These are phyloP conservation scores for Starmerella khaoyaiensis DNA, from an alignment of 805 yeast genomes.

Conservation along the genomic window DNA sequence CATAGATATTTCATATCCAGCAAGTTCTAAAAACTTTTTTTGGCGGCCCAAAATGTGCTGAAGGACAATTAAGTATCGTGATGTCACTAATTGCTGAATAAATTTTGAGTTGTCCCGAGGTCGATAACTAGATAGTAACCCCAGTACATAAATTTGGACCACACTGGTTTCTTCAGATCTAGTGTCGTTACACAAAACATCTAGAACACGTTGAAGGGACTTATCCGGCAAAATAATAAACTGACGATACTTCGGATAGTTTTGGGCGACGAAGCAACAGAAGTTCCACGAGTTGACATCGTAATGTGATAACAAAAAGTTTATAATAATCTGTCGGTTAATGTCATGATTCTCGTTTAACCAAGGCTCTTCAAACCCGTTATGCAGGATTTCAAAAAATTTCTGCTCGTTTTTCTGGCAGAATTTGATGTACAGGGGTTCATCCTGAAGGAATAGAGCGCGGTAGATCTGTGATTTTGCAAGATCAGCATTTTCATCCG, in stretches of 20 bases:
- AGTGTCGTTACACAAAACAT: constrained; percentile 20
- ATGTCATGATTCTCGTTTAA: constrained; percentile 44
- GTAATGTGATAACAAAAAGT: constrained; percentile 40
- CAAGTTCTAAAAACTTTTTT: constrained; percentile 10
- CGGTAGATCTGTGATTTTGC: constrained; percentile 44
- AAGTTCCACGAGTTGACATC: constrained; percentile 30
- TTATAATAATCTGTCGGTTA: constrained; percentile 66
- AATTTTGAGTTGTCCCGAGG: constrained; percentile 43
- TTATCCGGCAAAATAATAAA: constrained; percentile 57
- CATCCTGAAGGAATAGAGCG: constrained; percentile 40
- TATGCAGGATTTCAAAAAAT: constrained; percentile 58
- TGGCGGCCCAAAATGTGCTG: constrained; percentile 37
- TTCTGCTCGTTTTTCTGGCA: constrained; percentile 23
- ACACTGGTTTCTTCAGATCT: constrained; percentile 23
- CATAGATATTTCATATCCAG: constrained; percentile 6
- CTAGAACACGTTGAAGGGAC: constrained; percentile 4
- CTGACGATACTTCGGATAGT: constrained; percentile 74
- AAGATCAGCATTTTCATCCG: constrained; percentile 11
- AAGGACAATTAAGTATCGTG: constrained; percentile 47
- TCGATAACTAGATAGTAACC: constrained; percentile 52
- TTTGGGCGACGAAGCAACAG: constrained; percentile 64
- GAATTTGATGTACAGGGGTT: constrained; percentile 4
- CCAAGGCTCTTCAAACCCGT: constrained; percentile 67
- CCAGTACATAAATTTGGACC: constrained; percentile 63
- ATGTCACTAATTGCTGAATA: constrained; percentile 39